These are phyloP conservation scores for Parastagonospora avenae DNA, from an alignment of 2,329 filamentous ascomycete genomes.

Conservation along the genomic window DNA sequence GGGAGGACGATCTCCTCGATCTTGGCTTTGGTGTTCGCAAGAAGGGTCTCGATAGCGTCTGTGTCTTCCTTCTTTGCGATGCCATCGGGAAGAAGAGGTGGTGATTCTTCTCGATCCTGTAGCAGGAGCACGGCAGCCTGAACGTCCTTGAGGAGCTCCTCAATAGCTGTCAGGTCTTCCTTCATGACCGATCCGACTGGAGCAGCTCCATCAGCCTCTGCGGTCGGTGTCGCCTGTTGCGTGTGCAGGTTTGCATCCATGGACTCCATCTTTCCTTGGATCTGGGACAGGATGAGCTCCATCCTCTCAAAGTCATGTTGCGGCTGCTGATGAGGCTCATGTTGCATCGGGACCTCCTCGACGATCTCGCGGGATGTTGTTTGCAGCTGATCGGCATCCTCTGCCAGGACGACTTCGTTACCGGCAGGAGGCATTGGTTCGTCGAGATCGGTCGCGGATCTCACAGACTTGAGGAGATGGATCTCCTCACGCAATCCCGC, in stretches of 20 bases:
- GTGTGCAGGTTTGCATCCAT: constrained; percentile 63
- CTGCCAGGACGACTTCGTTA: constrained; percentile 57
- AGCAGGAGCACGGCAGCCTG: constrained; percentile 59
- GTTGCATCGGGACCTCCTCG: constrained; percentile 53
- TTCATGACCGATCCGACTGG: constrained; percentile 51
- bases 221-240: constrained; percentile 45
- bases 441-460: constrained; percentile 54
- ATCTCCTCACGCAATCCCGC: constrained; percentile 78
- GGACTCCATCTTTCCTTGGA: constrained; percentile 82
- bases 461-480: constrained; percentile 69
- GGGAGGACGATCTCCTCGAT: constrained; percentile 76
- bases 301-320: constrained; percentile 82
- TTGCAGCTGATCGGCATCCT: constrained; percentile 48
- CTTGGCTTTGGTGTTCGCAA: constrained; percentile 86
- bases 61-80: constrained; percentile 80
- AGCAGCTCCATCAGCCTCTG: constrained; percentile 31
- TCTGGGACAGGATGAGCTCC: constrained; percentile 79
- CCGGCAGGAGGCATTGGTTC: constrained; percentile 51
- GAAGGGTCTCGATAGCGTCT: constrained; percentile 85
- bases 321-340: constrained; percentile 61
- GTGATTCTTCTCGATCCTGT: constrained; percentile 33
- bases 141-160: constrained; percentile 58
- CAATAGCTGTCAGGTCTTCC: constrained; percentile 57
- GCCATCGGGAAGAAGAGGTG: constrained; percentile 50
- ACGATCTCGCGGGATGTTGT: constrained; percentile 49